Percentiles rank a stretch among this genome's conserved stretches.
phyloP scores from a whole-genome alignment of 2,329 filamentous ascomycete genomes.

The Thelonectria discophora region DNA sequence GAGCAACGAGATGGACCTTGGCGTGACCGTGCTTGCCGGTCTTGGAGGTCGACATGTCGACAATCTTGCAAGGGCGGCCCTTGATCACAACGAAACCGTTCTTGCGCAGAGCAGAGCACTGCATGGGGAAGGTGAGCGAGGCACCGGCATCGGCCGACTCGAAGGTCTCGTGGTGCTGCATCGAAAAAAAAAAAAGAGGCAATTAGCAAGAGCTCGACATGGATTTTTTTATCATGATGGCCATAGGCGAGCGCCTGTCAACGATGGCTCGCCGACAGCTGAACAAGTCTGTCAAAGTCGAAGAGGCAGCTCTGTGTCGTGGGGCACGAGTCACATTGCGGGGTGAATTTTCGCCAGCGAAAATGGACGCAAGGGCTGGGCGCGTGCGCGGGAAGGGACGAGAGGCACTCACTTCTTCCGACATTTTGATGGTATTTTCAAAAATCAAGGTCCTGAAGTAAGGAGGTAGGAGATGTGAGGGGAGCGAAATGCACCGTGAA shows the following conservation, averaged over 20 bases:
- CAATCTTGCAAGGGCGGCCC: constrained; percentile 99
- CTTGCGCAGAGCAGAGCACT: constrained; percentile 99
- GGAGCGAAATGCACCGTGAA: constrained; percentile 31
- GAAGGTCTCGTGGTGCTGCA: constrained; percentile 77
- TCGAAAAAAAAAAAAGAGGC: constrained; percentile 19
- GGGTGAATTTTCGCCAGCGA: constrained; percentile 54
- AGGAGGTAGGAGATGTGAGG: constrained; percentile 40
- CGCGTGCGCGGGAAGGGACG: constrained; percentile 32
- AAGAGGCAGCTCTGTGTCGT: constrained; percentile 41
- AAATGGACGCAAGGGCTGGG: constrained; percentile 44
- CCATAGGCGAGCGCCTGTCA: constrained; percentile 5
- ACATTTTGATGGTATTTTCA: constrained; percentile 63
- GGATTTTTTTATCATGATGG: not conserved
- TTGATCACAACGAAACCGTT: constrained; percentile 99
- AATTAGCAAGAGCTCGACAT: constrained; percentile 35
- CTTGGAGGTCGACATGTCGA: constrained; percentile 99
- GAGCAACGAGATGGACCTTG: constrained; percentile 98
- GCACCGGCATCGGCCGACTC: constrained; percentile 96
- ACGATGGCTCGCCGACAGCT: constrained; percentile 21
- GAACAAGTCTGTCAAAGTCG: constrained; percentile 27
- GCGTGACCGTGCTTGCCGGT: constrained; percentile 99
- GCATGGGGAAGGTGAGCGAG: constrained; percentile 93
- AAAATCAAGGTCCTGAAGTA: constrained; percentile 45
- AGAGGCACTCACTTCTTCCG: constrained; percentile 62
- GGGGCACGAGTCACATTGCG: constrained; percentile 55